These are phyloP conservation scores for Aspergillus cristatus DNA, from an alignment of 495 filamentous ascomycete species.

Conservation along the genomic window DNA sequence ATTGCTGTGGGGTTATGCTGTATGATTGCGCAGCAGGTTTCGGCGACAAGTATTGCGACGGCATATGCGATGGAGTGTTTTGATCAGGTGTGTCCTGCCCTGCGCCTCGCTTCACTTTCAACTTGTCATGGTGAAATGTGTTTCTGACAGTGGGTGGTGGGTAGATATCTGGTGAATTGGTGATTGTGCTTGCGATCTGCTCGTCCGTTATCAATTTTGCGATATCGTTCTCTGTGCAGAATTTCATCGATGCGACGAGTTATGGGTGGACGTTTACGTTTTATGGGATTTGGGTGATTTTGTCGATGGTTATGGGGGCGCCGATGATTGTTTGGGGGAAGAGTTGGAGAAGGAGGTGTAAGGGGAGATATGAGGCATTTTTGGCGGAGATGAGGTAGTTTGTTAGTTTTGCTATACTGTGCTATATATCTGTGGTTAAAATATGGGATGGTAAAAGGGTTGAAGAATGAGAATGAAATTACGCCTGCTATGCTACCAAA, in stretches of 20 bases:
- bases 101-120: background rate
- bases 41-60: conserved; percentile 26
- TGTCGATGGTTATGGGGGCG: conserved; percentile 11
- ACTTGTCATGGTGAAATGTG: too few relatives aligned
- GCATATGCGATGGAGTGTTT: conserved; percentile 33
- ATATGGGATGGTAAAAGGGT: too few relatives aligned
- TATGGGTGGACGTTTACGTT: conserved; percentile 25
- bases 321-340: conserved; percentile 24
- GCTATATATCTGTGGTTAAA: background rate
- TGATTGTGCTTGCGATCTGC: conserved; percentile 25
- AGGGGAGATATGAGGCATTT: conserved; percentile 17
- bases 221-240: conserved; percentile 24
- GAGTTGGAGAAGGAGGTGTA: conserved; percentile 18
- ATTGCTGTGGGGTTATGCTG: conserved; percentile 23
- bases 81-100: conserved; percentile 14
- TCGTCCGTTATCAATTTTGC: conserved; percentile 24
- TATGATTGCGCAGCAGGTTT: conserved; percentile 31
- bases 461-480: too few relatives aligned
- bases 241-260: conserved; percentile 21
- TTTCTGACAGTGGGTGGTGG: background rate
- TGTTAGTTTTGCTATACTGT: too few relatives aligned
- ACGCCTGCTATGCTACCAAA: conserved; percentile 8
- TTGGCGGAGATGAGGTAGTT: conserved; percentile 11
- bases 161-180: conserved; percentile 26
- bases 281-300: conserved; percentile 16